phyloP scores from a whole-genome alignment of 495 filamentous ascomycete genomes.

The Aspergillus avenaceus region DNA sequence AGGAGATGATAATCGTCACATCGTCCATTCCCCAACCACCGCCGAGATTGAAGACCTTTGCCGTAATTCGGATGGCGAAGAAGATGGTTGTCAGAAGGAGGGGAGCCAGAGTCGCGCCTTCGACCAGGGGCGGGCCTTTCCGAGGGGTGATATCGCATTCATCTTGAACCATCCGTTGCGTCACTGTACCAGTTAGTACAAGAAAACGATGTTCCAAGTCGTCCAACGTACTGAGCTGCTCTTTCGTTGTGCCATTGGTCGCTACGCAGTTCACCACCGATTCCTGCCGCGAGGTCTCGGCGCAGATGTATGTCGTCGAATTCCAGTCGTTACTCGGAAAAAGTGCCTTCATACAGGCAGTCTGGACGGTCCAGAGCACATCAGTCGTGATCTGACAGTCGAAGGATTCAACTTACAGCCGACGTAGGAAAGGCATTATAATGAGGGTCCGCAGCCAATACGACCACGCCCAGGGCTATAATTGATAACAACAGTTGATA shows the following conservation, averaged over 20 bases:
- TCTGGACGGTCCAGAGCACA: not conserved
- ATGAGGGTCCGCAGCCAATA: not conserved
- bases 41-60: constrained; percentile 23
- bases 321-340: not conserved
- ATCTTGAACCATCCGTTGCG: constrained; percentile 13
- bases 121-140: constrained; percentile 8
- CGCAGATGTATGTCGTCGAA: not conserved
- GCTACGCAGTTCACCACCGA: not conserved
- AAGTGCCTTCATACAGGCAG: not conserved
- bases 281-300: not conserved
- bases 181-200: constrained; percentile 4
- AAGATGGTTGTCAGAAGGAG: constrained; percentile 22
- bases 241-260: not conserved
- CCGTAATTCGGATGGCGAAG: constrained; percentile 20
- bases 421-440: not conserved
- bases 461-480: not conserved
- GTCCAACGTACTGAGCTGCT: not conserved
- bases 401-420: not conserved
- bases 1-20: constrained; percentile 24
- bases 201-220: too few relatives aligned
- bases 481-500: not conserved
- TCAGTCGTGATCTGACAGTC: not conserved
- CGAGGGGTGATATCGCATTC: constrained; percentile 16
- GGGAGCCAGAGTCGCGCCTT: constrained; percentile 16
- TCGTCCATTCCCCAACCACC: constrained; percentile 32